A percentile compares a stretch with the other conserved stretches of the same genome.
phyloP scores from a whole-genome alignment of 495 filamentous ascomycete genomes.

The Penicillium herquei region DNA sequence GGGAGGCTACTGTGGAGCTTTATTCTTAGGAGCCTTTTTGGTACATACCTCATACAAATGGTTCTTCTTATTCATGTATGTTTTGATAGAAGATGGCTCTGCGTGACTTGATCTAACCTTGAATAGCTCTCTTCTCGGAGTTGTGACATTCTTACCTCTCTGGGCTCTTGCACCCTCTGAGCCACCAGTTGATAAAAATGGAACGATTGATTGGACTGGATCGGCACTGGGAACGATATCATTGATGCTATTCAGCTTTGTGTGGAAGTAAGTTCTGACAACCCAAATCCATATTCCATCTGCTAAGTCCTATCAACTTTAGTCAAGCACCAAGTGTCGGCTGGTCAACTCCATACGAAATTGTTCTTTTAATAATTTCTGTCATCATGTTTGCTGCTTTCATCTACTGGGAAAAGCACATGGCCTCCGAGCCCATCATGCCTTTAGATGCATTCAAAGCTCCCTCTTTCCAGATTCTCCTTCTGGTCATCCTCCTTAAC shows the following conservation, averaged over 20 bases:
- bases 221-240: conserved; percentile 43
- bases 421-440: conserved; percentile 44
- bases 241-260: conserved; percentile 53
- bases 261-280: conserved; percentile 49
- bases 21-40: conserved; percentile 44
- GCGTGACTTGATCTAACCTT: background rate
- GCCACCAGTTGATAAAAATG: conserved; percentile 32
- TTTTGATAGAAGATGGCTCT: background rate
- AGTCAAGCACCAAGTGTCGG: conserved; percentile 53
- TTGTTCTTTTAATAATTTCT: conserved; percentile 42
- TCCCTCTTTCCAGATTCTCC: conserved; percentile 46
- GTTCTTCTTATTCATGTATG: conserved; percentile 51
- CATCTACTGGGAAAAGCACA: conserved; percentile 45
- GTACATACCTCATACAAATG: conserved; percentile 46
- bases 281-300: background rate
- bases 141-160: conserved; percentile 29
- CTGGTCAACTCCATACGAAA: conserved; percentile 47
- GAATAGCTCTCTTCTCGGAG: conserved; percentile 33
- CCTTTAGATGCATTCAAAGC: conserved; percentile 51
- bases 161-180: conserved; percentile 3
- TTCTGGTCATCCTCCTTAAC: conserved; percentile 47
- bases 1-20: conserved; percentile 42
- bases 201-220: conserved; percentile 49
- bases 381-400: conserved; percentile 40
- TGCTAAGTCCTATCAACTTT: background rate